Percentiles rank a stretch among this genome's conserved stretches.
These are phyloP conservation scores for Neurospora tetraspora DNA, from an alignment of 495 filamentous ascomycete genomes.

Conservation along the genomic window DNA sequence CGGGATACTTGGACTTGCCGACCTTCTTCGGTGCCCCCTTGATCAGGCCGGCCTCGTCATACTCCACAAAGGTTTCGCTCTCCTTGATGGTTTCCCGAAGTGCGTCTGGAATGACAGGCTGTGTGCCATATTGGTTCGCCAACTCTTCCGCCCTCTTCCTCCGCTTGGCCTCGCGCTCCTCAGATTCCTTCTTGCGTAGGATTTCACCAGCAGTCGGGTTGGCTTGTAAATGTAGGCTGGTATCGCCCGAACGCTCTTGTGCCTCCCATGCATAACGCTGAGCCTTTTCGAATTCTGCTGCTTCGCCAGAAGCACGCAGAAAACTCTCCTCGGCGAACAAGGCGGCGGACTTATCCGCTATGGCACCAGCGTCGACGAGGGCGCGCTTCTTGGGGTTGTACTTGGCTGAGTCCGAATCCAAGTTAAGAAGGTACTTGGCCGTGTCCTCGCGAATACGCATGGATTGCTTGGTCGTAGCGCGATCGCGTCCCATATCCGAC, in stretches of 20 bases:
- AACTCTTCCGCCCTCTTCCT: constrained; percentile 60
- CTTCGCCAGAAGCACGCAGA: constrained; percentile 82
- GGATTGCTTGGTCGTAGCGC: constrained; percentile 77
- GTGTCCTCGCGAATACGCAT: constrained; percentile 92
- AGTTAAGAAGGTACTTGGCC: constrained; percentile 92
- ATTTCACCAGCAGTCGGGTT: constrained; percentile 92
- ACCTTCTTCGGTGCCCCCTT: constrained; percentile 73
- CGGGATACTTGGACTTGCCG: constrained; percentile 79
- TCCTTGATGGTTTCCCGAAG: constrained; percentile 62
- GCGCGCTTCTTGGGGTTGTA: constrained; percentile 96
- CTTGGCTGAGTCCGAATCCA: constrained; percentile 92
- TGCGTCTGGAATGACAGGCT: constrained; percentile 51
- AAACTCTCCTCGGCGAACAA: constrained; percentile 93
- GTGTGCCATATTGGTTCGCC: constrained; percentile 76
- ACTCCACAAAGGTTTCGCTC: constrained; percentile 87
- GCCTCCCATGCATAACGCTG: constrained; percentile 91
- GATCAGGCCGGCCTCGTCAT: constrained; percentile 79
- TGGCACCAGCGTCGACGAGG: constrained; percentile 84
- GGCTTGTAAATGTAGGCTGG: constrained; percentile 79
- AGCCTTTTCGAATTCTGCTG: constrained; percentile 86
- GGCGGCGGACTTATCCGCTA: constrained; percentile 70
- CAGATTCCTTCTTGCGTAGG: constrained; percentile 63
- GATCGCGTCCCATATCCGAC: constrained; percentile 89
- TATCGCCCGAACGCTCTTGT: constrained; percentile 67
- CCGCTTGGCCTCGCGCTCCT: constrained; percentile 59